A percentile compares a stretch with the other conserved stretches of the same genome.
Evolutionary conservation across 495 filamentous ascomycete genomes (phyloP).

Genomic region (Xylaria cubensis): DNA sequence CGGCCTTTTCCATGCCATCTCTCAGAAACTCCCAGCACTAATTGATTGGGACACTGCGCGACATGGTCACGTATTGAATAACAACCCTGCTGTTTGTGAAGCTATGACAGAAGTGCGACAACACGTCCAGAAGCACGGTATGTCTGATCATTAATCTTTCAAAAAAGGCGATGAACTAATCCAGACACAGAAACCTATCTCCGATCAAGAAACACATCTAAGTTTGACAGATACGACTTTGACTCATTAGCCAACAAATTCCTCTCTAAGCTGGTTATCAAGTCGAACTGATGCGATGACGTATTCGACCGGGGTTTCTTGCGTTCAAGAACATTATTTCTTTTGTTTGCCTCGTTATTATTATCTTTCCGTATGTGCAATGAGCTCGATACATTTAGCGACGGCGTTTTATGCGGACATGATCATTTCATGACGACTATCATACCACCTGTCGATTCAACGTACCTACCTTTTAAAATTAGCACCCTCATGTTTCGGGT

Average conservation of each 20-base stretch:
- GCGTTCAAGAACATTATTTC: slow-evolving; percentile 28
- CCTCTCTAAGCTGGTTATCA: slow-evolving; percentile 90
- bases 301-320: slow-evolving; percentile 16
- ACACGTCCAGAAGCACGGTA: slow-evolving; percentile 88
- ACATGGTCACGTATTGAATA: slow-evolving; percentile 85
- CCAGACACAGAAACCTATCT: slow-evolving; percentile 60
- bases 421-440: slow-evolving; percentile 42
- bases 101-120: slow-evolving; percentile 92
- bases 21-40: slow-evolving; percentile 88
- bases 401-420: slow-evolving; percentile 42
- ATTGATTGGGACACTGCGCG: slow-evolving; percentile 89
- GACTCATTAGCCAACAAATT: slow-evolving; percentile 95
- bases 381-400: slow-evolving; percentile 46
- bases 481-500: slow-evolving; percentile 33
- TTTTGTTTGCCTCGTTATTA: slow-evolving; percentile 38
- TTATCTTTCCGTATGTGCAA: slow-evolving; percentile 30
- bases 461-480: slow-evolving; percentile 38
- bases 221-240: slow-evolving; percentile 88
- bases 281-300: slow-evolving; percentile 68
- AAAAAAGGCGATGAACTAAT: slow-evolving; percentile 2
- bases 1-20: slow-evolving; percentile 93
- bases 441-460: slow-evolving; percentile 35
- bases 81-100: slow-evolving; percentile 87
- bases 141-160: neutral
- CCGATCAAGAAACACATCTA: slow-evolving; percentile 62